Base-by-base conservation (phyloP, 306 rosid species). In the Vicia sativa region DNA sequence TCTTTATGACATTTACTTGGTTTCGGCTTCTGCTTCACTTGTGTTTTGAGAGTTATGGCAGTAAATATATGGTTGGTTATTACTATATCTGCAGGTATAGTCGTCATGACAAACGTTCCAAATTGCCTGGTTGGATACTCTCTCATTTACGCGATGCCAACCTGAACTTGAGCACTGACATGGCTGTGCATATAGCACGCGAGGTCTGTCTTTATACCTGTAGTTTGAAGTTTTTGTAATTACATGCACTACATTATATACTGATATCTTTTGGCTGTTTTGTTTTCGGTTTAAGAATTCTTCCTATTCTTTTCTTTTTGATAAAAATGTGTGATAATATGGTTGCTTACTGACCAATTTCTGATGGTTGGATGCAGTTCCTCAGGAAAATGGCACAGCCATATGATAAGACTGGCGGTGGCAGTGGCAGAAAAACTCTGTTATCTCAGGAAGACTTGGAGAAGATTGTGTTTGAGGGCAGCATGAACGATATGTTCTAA, bases 361-460 rank as follows among this genome's bases (percentile, higher is more conserved):
- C 25, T 70, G 46, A 48, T 65, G 45, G 21, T 76, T 76, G 62
- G 46, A 29, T 69, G 79, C 96, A 92, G 96, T 90, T 90, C 67
- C 96, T 92, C 19, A 83, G 91, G 85, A 92, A 90, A 78, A 92
- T 92, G 96, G 96, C 98, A 18, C 96, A 89, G 52, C 96, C 96
- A 23, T 87, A 92, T 74, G 98, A 92, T 18, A 92, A 84, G 83
- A 85, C 88, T 7, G 98, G 96, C 6, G 74, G 86, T 7, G 74
- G 86, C 69, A 73, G 79, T 2, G 87, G 96, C 62, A 79, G 37
- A 81, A 92, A 90, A 80, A 92, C 96, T 54, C 75, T 90, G 11
- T 65, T 90, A 59, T 92, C 96, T 57, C 91, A 87, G 69, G 87
- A 87, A 63, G 96, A 92, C 73, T 68, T 92, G 77, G 90, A 90